Evolutionary conservation across 2,329 filamentous ascomycete genomes (phyloP).

Genomic region (Penicillium sp.): DNA sequence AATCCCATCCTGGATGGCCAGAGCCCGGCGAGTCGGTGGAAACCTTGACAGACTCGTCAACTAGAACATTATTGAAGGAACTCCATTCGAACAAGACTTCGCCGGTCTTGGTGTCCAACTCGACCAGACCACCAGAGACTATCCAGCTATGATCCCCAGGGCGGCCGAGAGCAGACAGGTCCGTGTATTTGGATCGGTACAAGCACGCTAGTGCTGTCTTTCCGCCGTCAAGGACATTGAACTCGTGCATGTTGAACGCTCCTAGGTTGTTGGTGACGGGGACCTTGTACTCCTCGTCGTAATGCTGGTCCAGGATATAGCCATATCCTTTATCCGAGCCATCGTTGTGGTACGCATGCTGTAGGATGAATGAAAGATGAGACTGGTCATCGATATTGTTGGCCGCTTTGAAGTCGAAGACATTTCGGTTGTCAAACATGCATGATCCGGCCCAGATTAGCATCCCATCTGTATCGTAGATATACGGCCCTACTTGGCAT

Average conservation of each 20-base stretch:
- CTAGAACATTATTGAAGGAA: conserved; percentile 36
- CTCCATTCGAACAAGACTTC: conserved; percentile 45
- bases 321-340: conserved; percentile 51
- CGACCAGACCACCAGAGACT: conserved; percentile 43
- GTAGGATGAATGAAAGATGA: conserved; percentile 55
- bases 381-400: conserved; percentile 48
- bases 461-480: conserved; percentile 54
- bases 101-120: conserved; percentile 42
- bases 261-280: conserved; percentile 32
- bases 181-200: conserved; percentile 29
- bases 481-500: conserved; percentile 54
- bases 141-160: conserved; percentile 38
- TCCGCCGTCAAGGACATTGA: conserved; percentile 43
- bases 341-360: conserved; percentile 33
- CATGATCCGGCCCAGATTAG: conserved; percentile 57
- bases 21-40: conserved; percentile 8
- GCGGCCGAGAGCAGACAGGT: conserved; percentile 37
- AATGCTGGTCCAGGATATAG: conserved; percentile 54
- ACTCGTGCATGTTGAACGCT: conserved; percentile 49
- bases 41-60: conserved; percentile 39
- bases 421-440: conserved; percentile 52
- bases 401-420: conserved; percentile 54
- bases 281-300: conserved; percentile 48
- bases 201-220: conserved; percentile 39
- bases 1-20: conserved; percentile 36